Conservation (phyloP, 352 stramenopile genomes). For the Chrysophaeum taylorii region DNA sequence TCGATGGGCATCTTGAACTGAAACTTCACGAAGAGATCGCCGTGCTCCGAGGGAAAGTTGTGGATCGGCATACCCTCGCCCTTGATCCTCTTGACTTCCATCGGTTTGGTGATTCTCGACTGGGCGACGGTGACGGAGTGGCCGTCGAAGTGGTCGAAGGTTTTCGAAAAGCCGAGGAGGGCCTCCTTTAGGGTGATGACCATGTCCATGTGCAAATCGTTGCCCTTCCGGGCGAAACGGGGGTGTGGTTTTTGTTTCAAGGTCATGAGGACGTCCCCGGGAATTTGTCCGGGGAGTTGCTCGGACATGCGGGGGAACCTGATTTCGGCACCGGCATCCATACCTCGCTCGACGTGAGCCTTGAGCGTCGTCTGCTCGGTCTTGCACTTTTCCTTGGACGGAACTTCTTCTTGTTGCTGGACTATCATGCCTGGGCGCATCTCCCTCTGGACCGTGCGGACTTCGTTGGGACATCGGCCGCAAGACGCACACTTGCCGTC, state of each 20-base stretch:
- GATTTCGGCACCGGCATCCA: constrained; percentile 68
- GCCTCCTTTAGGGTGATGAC: constrained; percentile 77
- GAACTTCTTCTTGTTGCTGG: constrained; percentile 40
- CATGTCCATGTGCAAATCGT: constrained; percentile 81
- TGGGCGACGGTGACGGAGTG: constrained; percentile 58
- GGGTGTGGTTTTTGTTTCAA: constrained; percentile 66
- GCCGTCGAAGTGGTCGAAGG: constrained; percentile 72
- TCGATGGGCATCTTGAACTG: constrained; percentile 66
- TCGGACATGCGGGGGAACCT: constrained; percentile 62
- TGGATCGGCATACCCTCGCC: constrained; percentile 77
- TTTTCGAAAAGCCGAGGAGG: constrained; percentile 73
- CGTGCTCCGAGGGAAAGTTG: constrained; percentile 57
- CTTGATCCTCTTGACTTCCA: constrained; percentile 56
- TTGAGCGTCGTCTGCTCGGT: constrained; percentile 73
- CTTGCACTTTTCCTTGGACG: constrained; percentile 70
- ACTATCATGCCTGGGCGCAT: constrained; percentile 66
- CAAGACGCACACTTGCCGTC: constrained; percentile 13
- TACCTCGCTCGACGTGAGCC: constrained; percentile 73
- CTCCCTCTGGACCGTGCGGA: constrained; percentile 54
- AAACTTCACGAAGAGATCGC: constrained; percentile 73
- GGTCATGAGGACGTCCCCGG: constrained; percentile 74
- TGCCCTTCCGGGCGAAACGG: constrained; percentile 67
- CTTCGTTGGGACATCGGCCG: constrained; percentile 14
- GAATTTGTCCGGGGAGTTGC: constrained; percentile 64
- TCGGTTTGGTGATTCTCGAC: constrained; percentile 61